Evolutionary conservation across 2,329 filamentous ascomycete genomes (phyloP), one percentile per base, ranked within the genome.

Genomic region (Knufia petricola): DNA sequence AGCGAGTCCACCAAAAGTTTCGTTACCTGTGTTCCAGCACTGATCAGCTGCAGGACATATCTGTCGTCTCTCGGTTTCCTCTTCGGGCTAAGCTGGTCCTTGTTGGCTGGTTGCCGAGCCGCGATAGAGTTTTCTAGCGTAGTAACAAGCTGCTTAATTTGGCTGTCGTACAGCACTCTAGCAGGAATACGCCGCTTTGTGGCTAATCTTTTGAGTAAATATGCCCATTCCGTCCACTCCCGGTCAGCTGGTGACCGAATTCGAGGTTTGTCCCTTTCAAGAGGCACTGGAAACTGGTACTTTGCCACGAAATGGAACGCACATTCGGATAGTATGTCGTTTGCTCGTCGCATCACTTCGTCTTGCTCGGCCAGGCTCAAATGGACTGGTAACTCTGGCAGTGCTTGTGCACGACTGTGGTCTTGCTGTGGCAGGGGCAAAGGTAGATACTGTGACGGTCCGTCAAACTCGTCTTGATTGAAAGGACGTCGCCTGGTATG

Each of bases 191-290:
- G 80, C 56, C 87, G 78, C 70, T 90, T 92, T 28, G 87, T 94
- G 26, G 87, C 87, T 50, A 94, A 76, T 43, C 86, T 77, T 69
- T 92, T 92, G 57, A 94, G 73, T 50, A 94, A 76, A 65, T 89
- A 87, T 49, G 90, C 87, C 87, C 87, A 94, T 68, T 94, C 87
- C 39, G 85, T 90, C 87, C 87, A 94, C 65, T 92, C 87, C 53
- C 85, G 77, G 66, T 89, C 85, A 60, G 82, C 80, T 26, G 85
- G 80, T 39, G 81, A 72, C 63, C 84, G 81, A 46, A 89, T 76
- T 49, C 83, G 82, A 57, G 85, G 78, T 77, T 88, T 88, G 64
- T 90, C 85, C 64, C 84, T 78, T 50, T 87, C 85, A 59, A 92
- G 68, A 9, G 87, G 87, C 58, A 94, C 88, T 10, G 87, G 87